A percentile compares a stretch with the other conserved stretches of the same genome.
These are phyloP conservation scores for Yamadazyma spencermartinsiae DNA, from an alignment of 1,139 yeast genomes.

Conservation along the genomic window DNA sequence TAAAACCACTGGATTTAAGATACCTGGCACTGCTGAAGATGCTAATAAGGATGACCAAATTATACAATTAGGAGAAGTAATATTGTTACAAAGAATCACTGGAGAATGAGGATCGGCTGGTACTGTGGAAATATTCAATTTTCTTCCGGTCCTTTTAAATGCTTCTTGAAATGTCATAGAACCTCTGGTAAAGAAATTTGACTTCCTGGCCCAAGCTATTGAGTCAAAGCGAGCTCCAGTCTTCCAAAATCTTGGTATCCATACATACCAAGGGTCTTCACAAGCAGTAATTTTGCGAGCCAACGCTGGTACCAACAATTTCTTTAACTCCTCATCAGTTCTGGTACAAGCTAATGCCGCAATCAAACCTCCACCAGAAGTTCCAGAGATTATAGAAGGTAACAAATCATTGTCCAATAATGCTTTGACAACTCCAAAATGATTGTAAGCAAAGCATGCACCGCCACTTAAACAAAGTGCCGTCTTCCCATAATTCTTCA, in stretches of 20 bases:
- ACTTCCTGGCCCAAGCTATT: conserved; percentile 69
- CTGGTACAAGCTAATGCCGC: conserved; percentile 75
- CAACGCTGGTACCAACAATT: conserved; percentile 59
- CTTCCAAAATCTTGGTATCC: conserved; percentile 65
- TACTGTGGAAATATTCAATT: conserved; percentile 71
- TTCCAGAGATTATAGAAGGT: conserved; percentile 73
- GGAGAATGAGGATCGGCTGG: conserved; percentile 86
- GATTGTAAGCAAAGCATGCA: conserved; percentile 76
- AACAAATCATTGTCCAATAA: conserved; percentile 63
- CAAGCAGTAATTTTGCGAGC: conserved; percentile 72
- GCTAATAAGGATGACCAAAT: conserved; percentile 80
- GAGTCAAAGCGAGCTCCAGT: conserved; percentile 84
- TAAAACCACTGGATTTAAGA: conserved; percentile 76
- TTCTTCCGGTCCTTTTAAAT: conserved; percentile 64
- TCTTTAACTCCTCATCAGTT: conserved; percentile 62
- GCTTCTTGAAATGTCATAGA: conserved; percentile 74
- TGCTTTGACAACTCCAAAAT: conserved; percentile 76
- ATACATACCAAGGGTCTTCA: conserved; percentile 60
- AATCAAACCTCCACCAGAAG: conserved; percentile 81
- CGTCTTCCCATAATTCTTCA: conserved; percentile 68
- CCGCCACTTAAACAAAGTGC: conserved; percentile 80
- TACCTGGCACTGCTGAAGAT: conserved; percentile 82
- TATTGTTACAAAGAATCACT: conserved; percentile 71
- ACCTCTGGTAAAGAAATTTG: conserved; percentile 71
- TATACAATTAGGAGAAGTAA: conserved; percentile 80